Evolutionary conservation across 208 protist species (phyloP), one percentile per base, ranked within the genome.

Genomic region (Phytomonas serpens): DNA sequence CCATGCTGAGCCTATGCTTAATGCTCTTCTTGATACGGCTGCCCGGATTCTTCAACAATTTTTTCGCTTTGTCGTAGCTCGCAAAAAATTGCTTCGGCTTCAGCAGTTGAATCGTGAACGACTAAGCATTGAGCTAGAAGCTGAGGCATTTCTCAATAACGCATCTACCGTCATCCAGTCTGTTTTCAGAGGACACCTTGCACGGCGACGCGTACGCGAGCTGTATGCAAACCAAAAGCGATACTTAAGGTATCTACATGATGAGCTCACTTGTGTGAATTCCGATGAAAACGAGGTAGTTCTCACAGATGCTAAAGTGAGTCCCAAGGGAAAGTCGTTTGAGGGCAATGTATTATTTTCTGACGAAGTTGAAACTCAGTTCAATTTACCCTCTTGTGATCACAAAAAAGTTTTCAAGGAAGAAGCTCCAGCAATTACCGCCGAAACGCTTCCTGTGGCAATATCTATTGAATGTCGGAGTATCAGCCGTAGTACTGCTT

Each of bases 131-230:
- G 73, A 84, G 40, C 61, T 82, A 33, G 75, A 72, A 4, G 75
- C 68, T 6, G 81, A 81, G 68, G 77, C 75, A 62, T 38, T 78
- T 14, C 77, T 78, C 38, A 52, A 90, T 47, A 61, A 34, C 3
- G 79, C 85, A 0, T 86, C 84, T 14, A 57, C 76, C 42, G 33
- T 38, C 14, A 89, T 94, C 61, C 82, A 87, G 68, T 73, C 81
- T 33, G 66, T 84, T 27, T 82, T 74, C 38, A 86, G 84, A 33
- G 82, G 84, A 19, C 73, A 88, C 61, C 66, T 68, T 38, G 84
- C 73, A 36, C 83, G 85, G 13, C 40, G 57, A 30, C 72, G 73
- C 61, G 73, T 75, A 52, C n/a, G 31, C 16, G 76, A 32, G 10
- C 62, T 66, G 27, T 57, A 27, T 27, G 47, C 47, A 57, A 57